Evolutionary conservation across 441 rosid species (phyloP).

Genomic region (Populus hybrid): DNA sequence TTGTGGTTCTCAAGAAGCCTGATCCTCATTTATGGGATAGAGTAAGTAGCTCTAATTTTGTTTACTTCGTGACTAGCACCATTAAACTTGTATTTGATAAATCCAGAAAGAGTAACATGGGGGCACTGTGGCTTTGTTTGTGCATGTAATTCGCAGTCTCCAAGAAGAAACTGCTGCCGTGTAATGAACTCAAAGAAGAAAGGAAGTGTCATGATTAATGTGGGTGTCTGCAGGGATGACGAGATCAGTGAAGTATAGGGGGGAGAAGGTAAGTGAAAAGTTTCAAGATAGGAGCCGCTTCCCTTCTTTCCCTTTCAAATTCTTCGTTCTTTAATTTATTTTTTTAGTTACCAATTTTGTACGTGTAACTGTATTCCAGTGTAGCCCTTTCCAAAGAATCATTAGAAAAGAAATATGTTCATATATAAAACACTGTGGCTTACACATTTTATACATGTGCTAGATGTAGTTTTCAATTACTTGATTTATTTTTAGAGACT

Average conservation of each 20-base stretch:
- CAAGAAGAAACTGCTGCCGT: too few species aligned
- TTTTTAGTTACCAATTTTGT: constrained; percentile 33
- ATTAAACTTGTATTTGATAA: too few species aligned
- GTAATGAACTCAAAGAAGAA: too few species aligned
- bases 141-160: too few species aligned
- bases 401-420: constrained; percentile 8
- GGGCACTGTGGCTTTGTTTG: too few species aligned
- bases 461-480: background rate
- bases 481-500: background rate
- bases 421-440: constrained; percentile 12
- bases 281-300: constrained; percentile 8
- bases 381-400: constrained; percentile 7
- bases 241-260: constrained; percentile 70
- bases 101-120: too few species aligned
- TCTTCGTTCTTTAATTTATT: too few species aligned
- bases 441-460: background rate
- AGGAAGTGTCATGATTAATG: constrained; percentile 59
- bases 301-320: background rate
- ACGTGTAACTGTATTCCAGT: constrained; percentile 19
- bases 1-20: too few species aligned
- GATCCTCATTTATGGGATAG: too few species aligned
- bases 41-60: too few species aligned
- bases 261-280: background rate
- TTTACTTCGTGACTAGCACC: too few species aligned
- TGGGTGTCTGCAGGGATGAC: constrained; percentile 68